Percentiles rank a stretch among this genome's conserved stretches.
These are phyloP conservation scores for Tetraselmis striata DNA, from an alignment of 139 green algal genomes.

Conservation along the genomic window DNA sequence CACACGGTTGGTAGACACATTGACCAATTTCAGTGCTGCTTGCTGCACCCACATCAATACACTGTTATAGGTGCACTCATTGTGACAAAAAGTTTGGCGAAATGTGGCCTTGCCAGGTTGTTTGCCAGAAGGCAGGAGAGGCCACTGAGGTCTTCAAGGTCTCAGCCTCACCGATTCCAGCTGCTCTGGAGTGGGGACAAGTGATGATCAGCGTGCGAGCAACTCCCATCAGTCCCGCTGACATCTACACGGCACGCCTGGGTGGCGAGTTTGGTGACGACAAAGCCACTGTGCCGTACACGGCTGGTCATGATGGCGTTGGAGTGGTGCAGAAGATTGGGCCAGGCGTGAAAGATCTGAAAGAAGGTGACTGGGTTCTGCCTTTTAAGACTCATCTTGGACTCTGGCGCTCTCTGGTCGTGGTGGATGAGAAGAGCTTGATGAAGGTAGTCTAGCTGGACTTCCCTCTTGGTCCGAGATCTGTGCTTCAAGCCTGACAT, in stretches of 20 bases:
- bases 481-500: too few species aligned
- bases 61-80: too few species aligned
- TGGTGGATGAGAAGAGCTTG: slow-evolving; percentile 62
- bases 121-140: slow-evolving; percentile 22
- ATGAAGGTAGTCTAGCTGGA: slow-evolving; percentile 53
- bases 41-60: too few species aligned
- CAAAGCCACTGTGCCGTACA: slow-evolving; percentile 40
- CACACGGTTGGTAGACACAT: background rate
- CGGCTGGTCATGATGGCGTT: slow-evolving; percentile 60
- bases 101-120: slow-evolving; percentile 22
- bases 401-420: slow-evolving; percentile 62
- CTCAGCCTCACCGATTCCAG: slow-evolving; percentile 38
- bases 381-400: slow-evolving; percentile 56
- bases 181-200: slow-evolving; percentile 73
- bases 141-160: slow-evolving; percentile 38
- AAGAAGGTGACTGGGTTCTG: slow-evolving; percentile 76
- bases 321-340: slow-evolving; percentile 73
- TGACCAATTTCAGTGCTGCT: background rate
- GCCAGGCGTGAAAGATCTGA: slow-evolving; percentile 68
- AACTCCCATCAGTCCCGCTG: slow-evolving; percentile 44
- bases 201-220: slow-evolving; percentile 59
- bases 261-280: slow-evolving; percentile 60
- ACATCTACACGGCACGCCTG: slow-evolving; percentile 58
- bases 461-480: too few species aligned
- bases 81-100: too few species aligned